Evolutionary conservation across 441 rosid species (phyloP).

Genomic region (Pelargonium exstipulatum): DNA sequence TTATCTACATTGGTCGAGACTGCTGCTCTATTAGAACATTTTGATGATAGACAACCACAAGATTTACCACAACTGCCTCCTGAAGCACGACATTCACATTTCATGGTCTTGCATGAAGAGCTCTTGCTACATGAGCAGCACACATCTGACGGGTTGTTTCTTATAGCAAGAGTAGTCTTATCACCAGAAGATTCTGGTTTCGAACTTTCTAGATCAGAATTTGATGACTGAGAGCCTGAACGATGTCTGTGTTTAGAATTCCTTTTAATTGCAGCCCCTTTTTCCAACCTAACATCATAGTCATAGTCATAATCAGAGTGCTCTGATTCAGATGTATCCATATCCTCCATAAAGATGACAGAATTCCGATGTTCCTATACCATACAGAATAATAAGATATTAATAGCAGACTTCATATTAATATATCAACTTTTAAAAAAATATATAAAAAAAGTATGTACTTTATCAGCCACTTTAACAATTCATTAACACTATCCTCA

Average conservation of each 20-base stretch:
- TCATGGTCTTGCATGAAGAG: slow-evolving; percentile 71
- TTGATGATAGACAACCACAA: slow-evolving; percentile 56
- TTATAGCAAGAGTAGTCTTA: slow-evolving; percentile 12
- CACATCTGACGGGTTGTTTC: slow-evolving; percentile 22
- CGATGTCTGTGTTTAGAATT: slow-evolving; percentile 34
- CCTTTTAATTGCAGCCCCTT: slow-evolving; percentile 34
- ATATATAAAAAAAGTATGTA: too few relatives aligned
- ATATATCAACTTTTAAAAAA: too few relatives aligned
- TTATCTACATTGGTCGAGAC: slow-evolving; percentile 22
- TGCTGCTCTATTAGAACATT: slow-evolving; percentile 61
- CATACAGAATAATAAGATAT: neutral
- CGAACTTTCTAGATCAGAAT: slow-evolving; percentile 23
- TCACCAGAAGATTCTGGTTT: slow-evolving; percentile 31
- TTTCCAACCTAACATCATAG: slow-evolving; percentile 18
- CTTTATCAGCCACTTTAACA: too few relatives aligned
- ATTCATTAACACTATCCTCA: too few relatives aligned
- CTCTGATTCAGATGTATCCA: slow-evolving; percentile 87
- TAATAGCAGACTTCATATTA: neutral
- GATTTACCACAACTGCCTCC: slow-evolving; percentile 58
- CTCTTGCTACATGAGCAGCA: slow-evolving; percentile 65
- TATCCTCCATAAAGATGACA: slow-evolving; percentile 51
- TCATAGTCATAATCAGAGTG: slow-evolving; percentile 35
- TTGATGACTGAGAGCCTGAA: slow-evolving; percentile 29
- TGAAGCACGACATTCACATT: slow-evolving; percentile 67
- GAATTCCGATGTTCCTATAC: slow-evolving; percentile 51